Evolutionary conservation across 164 flowering plant species (phyloP).

Genomic region (Magnolia officinalis): DNA sequence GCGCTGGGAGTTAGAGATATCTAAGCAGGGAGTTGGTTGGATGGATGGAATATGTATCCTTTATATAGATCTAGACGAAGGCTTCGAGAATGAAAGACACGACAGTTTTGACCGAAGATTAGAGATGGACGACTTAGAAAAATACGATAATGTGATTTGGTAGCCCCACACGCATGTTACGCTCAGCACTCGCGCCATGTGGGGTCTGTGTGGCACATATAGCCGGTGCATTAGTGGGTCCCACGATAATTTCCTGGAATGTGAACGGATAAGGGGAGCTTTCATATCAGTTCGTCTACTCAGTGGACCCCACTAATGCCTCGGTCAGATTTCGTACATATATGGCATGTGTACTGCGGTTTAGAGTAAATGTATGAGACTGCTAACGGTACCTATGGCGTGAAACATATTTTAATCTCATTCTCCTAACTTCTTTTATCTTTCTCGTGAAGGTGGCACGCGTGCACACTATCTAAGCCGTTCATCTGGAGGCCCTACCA

Average conservation of each 20-base stretch:
- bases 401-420: no score
- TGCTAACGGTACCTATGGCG: no score
- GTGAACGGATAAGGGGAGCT: not conserved
- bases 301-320: not conserved
- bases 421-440: no score
- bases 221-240: not conserved
- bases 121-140: not conserved
- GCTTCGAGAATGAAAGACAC: not conserved
- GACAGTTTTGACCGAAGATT: not conserved
- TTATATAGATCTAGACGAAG: not conserved
- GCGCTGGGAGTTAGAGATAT: not conserved
- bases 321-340: not conserved
- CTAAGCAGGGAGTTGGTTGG: not conserved
- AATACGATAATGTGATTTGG: not conserved
- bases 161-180: not conserved
- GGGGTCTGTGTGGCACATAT: not conserved
- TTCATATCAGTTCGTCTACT: not conserved
- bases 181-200: not conserved
- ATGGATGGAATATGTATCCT: not conserved
- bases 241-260: not conserved
- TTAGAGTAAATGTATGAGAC: no score
- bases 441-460: no score
- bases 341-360: no score
- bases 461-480: no score
- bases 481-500: no score